phyloP scores from a whole-genome alignment of 768 basidiomycete genomes.

The Lyophyllum atratum region DNA sequence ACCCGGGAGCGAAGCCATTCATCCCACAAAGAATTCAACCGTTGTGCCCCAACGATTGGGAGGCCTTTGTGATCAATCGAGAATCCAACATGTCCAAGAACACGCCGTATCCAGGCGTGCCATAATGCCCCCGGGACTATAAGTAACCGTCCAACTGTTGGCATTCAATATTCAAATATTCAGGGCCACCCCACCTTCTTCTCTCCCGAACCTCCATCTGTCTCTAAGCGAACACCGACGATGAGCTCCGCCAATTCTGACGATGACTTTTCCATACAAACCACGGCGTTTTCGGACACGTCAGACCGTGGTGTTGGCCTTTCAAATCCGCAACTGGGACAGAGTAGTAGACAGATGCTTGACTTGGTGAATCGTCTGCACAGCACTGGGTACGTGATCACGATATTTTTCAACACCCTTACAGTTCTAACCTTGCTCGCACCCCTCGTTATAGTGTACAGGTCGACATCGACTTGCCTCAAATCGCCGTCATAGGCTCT shows the following conservation, averaged over 20 bases:
- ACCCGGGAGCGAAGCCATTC: too few species aligned
- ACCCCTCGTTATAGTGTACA: slow-evolving; percentile 52
- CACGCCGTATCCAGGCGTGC: neutral
- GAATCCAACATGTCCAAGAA: neutral
- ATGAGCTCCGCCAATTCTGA: neutral
- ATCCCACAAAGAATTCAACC: too few species aligned
- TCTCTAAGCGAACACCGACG: neutral
- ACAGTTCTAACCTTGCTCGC: neutral
- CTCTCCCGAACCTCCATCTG: neutral
- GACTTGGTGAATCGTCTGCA: slow-evolving; percentile 58
- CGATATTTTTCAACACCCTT: neutral
- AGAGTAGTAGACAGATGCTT: slow-evolving; percentile 46
- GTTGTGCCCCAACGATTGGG: too few species aligned
- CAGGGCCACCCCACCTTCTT: neutral
- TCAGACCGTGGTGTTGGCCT: slow-evolving; percentile 42
- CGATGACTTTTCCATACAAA: neutral
- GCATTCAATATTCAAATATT: too few species aligned
- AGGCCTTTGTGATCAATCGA: too few species aligned
- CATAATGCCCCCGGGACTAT: neutral
- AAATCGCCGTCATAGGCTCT: slow-evolving; percentile 71
- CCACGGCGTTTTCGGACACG: neutral
- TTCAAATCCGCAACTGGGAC: slow-evolving; percentile 37
- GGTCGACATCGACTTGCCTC: slow-evolving; percentile 70
- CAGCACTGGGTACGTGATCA: slow-evolving; percentile 48
- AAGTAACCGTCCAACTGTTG: neutral